A percentile compares a stretch with the other conserved stretches of the same genome.
Conservation (phyloP, 140 eudicot species). For the Senecio squalidus region DNA sequence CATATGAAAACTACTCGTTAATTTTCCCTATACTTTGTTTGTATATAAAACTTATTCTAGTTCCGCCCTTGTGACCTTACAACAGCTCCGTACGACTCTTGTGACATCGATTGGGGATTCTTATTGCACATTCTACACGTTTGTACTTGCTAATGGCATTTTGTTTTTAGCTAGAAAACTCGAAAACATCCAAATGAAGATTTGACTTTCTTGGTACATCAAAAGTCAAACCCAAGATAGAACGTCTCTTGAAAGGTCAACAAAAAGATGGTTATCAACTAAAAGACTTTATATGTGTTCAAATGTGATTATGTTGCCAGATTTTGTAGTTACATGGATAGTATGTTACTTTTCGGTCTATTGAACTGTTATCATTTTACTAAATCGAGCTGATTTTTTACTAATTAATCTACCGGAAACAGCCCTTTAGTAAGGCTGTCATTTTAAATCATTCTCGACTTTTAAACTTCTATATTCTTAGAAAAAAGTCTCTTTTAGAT, state of each 20-base stretch:
- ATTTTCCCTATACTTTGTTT: too few relatives aligned
- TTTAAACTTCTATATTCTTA: too few relatives aligned
- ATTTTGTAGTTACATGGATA: neutral
- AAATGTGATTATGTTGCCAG: neutral
- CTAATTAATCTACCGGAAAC: too few relatives aligned
- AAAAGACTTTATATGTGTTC: neutral
- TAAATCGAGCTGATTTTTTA: neutral
- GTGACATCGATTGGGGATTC: too few relatives aligned
- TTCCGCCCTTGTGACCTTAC: too few relatives aligned
- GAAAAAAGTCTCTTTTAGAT: too few relatives aligned
- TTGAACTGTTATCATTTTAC: neutral
- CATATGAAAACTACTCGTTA: too few relatives aligned
- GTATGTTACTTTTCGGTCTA: too few relatives aligned
- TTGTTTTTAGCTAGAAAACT: neutral
- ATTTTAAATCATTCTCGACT: too few relatives aligned
- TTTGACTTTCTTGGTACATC: neutral
- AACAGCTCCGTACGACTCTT: too few relatives aligned
- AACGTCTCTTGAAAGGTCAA: constrained; percentile 6
- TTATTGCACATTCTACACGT: neutral
- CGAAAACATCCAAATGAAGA: neutral
- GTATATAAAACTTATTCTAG: too few relatives aligned
- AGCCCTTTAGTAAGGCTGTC: too few relatives aligned
- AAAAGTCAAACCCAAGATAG: constrained; percentile 5
- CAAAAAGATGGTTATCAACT: constrained; percentile 15
- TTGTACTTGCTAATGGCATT: neutral